Evolutionary conservation across 139 green algal species (phyloP).

Genomic region (Auxenochlorella pyrenoidosa): DNA sequence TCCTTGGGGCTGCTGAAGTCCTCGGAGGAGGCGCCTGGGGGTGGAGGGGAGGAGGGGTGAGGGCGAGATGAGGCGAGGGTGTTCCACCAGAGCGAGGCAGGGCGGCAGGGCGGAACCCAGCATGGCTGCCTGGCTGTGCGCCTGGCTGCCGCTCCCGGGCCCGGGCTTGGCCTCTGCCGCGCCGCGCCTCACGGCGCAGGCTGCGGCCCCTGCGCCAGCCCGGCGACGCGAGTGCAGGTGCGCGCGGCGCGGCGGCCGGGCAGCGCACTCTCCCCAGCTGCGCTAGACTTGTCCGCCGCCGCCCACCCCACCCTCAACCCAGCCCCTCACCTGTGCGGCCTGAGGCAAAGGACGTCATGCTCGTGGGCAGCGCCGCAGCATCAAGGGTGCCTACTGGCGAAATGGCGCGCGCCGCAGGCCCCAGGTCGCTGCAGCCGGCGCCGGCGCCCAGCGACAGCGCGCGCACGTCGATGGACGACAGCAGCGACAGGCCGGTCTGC

Average conservation of each 20-base stretch:
- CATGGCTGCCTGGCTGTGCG: too few relatives aligned
- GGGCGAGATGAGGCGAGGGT: background rate
- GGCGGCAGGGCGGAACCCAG: too few relatives aligned
- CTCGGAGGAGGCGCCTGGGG: background rate
- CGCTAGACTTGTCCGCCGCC: too few relatives aligned
- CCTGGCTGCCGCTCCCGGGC: too few relatives aligned
- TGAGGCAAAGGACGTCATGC: background rate
- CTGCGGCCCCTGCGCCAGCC: too few relatives aligned
- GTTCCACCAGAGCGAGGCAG: too few relatives aligned
- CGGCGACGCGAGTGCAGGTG: too few relatives aligned
- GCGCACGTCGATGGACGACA: slow-evolving; percentile 3
- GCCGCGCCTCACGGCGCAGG: too few relatives aligned
- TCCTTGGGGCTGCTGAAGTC: slow-evolving; percentile 21
- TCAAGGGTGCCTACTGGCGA: slow-evolving; percentile 15
- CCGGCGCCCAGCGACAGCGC: slow-evolving; percentile 1
- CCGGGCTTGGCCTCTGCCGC: too few relatives aligned
- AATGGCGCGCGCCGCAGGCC: background rate
- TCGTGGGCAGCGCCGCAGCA: background rate
- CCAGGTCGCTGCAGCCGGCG: background rate
- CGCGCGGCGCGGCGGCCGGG: too few relatives aligned
- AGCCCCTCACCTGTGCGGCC: background rate
- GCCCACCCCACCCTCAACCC: too few relatives aligned
- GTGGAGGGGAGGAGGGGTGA: background rate
- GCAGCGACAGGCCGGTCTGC: background rate
- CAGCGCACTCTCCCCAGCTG: too few relatives aligned